phyloP scores from a whole-genome alignment of 2,329 filamentous ascomycete genomes.

The Metarhizium humberi region DNA sequence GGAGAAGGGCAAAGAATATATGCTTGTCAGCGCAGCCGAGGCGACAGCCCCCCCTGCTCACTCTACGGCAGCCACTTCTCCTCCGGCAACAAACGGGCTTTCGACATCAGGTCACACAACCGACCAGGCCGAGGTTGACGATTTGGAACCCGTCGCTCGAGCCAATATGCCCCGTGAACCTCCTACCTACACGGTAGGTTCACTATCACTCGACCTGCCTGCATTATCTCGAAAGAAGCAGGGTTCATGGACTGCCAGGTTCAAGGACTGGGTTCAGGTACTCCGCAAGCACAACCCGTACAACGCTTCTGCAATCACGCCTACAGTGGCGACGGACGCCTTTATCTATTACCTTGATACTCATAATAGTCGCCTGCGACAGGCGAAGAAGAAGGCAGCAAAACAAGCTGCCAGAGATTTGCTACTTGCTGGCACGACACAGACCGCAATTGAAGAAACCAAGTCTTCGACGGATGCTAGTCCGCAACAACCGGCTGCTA shows the following conservation, averaged over 20 bases:
- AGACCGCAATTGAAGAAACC: slow-evolving; percentile 12
- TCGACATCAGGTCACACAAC: not conserved
- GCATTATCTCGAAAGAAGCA: slow-evolving; percentile 15
- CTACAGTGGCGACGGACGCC: slow-evolving; percentile 14
- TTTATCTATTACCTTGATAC: slow-evolving; percentile 22
- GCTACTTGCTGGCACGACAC: slow-evolving; percentile 15
- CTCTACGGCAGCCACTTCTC: not conserved
- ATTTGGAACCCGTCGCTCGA: not conserved
- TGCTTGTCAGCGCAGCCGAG: not conserved
- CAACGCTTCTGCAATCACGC: slow-evolving; percentile 13
- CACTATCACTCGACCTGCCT: slow-evolving; percentile 18
- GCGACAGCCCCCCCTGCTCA: not conserved
- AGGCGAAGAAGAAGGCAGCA: slow-evolving; percentile 21
- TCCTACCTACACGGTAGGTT: slow-evolving; percentile 12
- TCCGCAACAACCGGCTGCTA: not conserved
- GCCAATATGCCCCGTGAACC: slow-evolving; percentile 13
- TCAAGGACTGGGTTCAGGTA: slow-evolving; percentile 24
- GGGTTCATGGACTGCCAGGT: slow-evolving; percentile 24
- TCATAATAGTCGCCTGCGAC: slow-evolving; percentile 19
- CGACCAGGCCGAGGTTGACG: not conserved
- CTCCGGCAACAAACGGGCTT: not conserved
- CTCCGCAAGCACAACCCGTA: slow-evolving; percentile 19
- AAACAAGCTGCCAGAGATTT: slow-evolving; percentile 19
- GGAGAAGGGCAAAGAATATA: slow-evolving; percentile 3
- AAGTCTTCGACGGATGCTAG: not conserved